These are phyloP conservation scores for Boeremia lycopersici DNA, from an alignment of 2,329 filamentous ascomycete species.

Conservation along the genomic window DNA sequence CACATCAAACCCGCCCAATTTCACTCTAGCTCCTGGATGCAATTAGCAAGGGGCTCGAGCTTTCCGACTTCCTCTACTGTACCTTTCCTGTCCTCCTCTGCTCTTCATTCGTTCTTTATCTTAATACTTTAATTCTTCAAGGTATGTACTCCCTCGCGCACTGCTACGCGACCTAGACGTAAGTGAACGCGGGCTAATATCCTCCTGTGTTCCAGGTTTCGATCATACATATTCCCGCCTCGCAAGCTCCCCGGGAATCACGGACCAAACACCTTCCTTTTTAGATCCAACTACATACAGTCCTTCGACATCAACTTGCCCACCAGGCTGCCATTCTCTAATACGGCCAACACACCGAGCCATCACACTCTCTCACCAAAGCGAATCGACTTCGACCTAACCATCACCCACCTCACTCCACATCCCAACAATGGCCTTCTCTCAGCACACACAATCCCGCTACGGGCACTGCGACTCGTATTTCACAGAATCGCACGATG, in stretches of 20 bases:
- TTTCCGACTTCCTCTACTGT: constrained; percentile 40
- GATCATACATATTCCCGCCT: constrained; percentile 39
- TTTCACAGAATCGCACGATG: constrained; percentile 68
- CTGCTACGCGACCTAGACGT: constrained; percentile 22
- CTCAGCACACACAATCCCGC: constrained; percentile 56
- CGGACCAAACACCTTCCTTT: constrained; percentile 50
- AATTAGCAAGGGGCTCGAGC: constrained; percentile 49
- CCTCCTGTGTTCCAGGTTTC: constrained; percentile 40
- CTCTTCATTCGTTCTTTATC: constrained; percentile 47
- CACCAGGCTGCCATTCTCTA: constrained; percentile 59
- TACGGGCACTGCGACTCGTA: constrained; percentile 71
- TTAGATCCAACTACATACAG: constrained; percentile 63
- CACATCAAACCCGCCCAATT: constrained; percentile 46
- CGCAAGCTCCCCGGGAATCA: constrained; percentile 43
- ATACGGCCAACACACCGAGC: constrained; percentile 48
- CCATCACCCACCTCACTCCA: constrained; percentile 47
- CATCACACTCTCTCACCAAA: constrained; percentile 49
- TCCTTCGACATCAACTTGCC: constrained; percentile 55
- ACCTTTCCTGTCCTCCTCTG: constrained; percentile 43
- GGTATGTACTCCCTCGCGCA: constrained; percentile 47
- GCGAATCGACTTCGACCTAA: constrained; percentile 21
- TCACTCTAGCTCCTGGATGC: constrained; percentile 51
- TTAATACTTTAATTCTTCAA: constrained; percentile 56
- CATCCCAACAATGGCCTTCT: constrained; percentile 61
- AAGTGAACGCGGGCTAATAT: constrained; percentile 23